Evolutionary conservation across 208 protist species (phyloP), one percentile per base, ranked within the genome.

Genomic region (Crithidia acanthocephali): DNA sequence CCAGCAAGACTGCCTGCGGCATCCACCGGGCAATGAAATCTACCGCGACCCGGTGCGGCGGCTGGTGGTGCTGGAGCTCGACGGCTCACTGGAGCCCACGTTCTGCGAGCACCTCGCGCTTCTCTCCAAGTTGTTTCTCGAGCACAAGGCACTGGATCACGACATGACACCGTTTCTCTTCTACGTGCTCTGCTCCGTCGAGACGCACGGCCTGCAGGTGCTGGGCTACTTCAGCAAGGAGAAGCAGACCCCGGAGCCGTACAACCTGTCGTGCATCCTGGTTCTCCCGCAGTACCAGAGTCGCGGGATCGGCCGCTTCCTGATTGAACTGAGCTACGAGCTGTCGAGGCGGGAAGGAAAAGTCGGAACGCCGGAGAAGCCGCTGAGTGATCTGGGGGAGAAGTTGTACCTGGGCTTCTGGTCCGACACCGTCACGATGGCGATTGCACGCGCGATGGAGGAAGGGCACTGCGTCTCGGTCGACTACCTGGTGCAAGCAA

Each of bases 141-240:
- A 99, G 85, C 98, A 99, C 88, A 99, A 99, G 86, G 99, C 98
- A 0, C 87, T 99, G 5, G 99, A 99, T 76, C 99, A 99, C 80
- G 98, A 99, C 78, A 99, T 99, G 44, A 98, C 99, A 23, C 98
- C 97, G 1, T 99, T 99, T 78, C 77, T 99, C 5, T 99, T 99
- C 74, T 99, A 99, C 71, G 91, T 99, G 8, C 81, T 99, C 55
- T 98, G 93, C 59, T 92, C 97, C 53, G 85, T 95, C 37, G 93
- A 99, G 79, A 74, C 92, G 13, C 75, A 92, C 53, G 98, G 98
- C 15, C 95, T 94, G 58, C 96, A 99, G 77, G 94, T 99, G 60
- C 87, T 99, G 16, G 98, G 98, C 1, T 99, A 99, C 76, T 99
- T 99, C 77, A 99, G 98, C 74, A 99, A 99, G 79, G 96, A 97